Evolutionary conservation across 306 rosid species (phyloP).

Genomic region (Acacia crassicarpa): DNA sequence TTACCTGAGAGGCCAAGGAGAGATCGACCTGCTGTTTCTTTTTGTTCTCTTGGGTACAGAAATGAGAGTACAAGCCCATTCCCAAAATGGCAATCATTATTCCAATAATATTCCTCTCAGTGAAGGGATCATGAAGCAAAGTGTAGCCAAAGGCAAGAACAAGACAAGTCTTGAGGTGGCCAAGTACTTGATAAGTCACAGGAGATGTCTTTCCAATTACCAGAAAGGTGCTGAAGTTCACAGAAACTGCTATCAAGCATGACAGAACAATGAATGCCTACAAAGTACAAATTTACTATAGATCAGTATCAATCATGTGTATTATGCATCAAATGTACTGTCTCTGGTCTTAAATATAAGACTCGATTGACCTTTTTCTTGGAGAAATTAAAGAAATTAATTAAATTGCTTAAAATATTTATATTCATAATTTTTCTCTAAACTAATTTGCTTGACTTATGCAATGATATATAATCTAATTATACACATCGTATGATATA

Average conservation of each 20-base stretch:
- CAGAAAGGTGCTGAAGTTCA: conserved; percentile 93
- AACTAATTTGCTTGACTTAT: too few relatives aligned
- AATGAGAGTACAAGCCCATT: conserved; percentile 91
- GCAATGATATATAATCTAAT: too few relatives aligned
- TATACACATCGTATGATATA: too few relatives aligned
- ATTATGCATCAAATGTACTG: neutral
- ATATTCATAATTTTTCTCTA: too few relatives aligned
- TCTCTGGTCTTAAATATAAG: too few relatives aligned
- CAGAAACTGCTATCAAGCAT: conserved; percentile 87
- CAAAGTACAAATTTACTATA: neutral
- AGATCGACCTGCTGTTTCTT: conserved; percentile 70
- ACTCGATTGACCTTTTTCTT: too few relatives aligned
- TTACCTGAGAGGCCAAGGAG: conserved; percentile 66
- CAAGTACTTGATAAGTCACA: conserved; percentile 93
- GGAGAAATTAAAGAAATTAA: too few relatives aligned
- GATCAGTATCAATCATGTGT: neutral
- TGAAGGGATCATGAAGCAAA: conserved; percentile 91
- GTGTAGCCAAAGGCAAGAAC: conserved; percentile 94
- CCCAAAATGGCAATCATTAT: conserved; percentile 75
- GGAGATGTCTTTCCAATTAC: conserved; percentile 99
- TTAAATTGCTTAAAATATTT: too few relatives aligned
- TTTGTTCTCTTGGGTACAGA: conserved; percentile 79
- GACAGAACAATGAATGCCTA: conserved; percentile 83
- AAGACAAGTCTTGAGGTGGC: conserved; percentile 98
- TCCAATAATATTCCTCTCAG: conserved; percentile 81